Evolutionary conservation across 2,329 filamentous ascomycete genomes (phyloP).

Genomic region (Phialophora tarda): DNA sequence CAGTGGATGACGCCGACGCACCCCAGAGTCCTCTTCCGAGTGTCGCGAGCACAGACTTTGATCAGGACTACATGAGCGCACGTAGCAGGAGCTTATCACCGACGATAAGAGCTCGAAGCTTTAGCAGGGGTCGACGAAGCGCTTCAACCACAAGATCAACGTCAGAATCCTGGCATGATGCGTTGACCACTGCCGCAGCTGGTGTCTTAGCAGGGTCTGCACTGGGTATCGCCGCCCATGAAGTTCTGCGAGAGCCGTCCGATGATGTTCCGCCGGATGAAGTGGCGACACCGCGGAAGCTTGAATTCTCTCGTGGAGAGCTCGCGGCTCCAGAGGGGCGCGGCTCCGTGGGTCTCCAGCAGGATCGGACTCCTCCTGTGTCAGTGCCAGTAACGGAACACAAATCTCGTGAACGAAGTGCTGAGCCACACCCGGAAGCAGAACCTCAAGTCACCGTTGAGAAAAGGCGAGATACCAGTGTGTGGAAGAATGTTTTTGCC

Average conservation of each 20-base stretch:
- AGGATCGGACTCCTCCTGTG: not conserved
- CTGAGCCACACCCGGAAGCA: not conserved
- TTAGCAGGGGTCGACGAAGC: slow-evolving; percentile 27
- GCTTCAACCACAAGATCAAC: slow-evolving; percentile 28
- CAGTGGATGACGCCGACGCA: slow-evolving; percentile 26
- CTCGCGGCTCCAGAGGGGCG: not conserved
- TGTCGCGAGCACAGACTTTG: slow-evolving; percentile 35
- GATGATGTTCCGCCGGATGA: not conserved
- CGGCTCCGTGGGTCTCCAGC: too few relatives aligned
- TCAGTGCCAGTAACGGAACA: not conserved
- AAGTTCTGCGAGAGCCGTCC: not conserved
- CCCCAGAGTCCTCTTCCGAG: slow-evolving; percentile 37
- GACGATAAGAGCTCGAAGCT: slow-evolving; percentile 23
- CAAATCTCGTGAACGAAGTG: not conserved
- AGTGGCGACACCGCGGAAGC: not conserved
- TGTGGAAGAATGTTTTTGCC: slow-evolving; percentile 14
- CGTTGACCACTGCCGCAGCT: slow-evolving; percentile 24
- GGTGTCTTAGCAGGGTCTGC: slow-evolving; percentile 25
- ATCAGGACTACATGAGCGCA: slow-evolving; percentile 39
- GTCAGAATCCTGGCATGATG: slow-evolving; percentile 30
- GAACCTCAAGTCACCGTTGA: not conserved
- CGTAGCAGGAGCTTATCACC: slow-evolving; percentile 35
- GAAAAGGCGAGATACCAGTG: not conserved
- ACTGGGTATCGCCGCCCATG: slow-evolving; percentile 15
- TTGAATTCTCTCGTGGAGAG: not conserved